Percentiles rank a stretch among this genome's conserved stretches.
Evolutionary conservation across 257 asterid genomes (phyloP).

Genomic region (Ilex aquifolium): DNA sequence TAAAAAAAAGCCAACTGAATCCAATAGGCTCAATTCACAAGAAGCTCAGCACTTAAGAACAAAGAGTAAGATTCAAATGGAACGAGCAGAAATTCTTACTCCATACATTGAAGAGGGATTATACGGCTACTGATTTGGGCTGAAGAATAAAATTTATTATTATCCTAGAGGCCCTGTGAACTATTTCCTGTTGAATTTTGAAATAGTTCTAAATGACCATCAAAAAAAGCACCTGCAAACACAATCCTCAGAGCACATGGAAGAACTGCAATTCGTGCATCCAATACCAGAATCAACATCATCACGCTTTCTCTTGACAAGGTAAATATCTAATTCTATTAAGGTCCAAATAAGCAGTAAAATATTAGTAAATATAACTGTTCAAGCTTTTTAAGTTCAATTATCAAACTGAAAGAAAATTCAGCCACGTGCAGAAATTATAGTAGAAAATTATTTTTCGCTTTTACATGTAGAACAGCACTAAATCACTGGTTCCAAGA

Average conservation of each 20-base stretch:
- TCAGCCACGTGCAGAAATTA: too few relatives aligned
- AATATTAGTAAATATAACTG: constrained; percentile 5
- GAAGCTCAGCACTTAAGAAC: background rate
- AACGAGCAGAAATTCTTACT: constrained; percentile 6
- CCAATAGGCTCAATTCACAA: constrained; percentile 1
- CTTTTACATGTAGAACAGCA: background rate
- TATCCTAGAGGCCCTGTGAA: too few relatives aligned
- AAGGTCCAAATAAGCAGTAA: constrained; percentile 26
- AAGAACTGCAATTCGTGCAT: constrained; percentile 67
- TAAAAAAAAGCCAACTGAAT: background rate
- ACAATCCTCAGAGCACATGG: constrained; percentile 63
- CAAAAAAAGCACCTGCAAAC: constrained; percentile 63
- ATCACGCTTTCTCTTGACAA: constrained; percentile 70
- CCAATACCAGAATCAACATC: constrained; percentile 55
- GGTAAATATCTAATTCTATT: constrained; percentile 66
- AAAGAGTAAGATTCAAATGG: background rate
- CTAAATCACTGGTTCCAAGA: background rate
- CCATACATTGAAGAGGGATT: too few relatives aligned
- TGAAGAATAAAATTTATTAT: too few relatives aligned
- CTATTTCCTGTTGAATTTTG: too few relatives aligned
- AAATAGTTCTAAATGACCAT: too few relatives aligned
- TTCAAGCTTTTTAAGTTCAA: background rate
- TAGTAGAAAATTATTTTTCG: background rate
- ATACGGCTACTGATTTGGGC: too few relatives aligned
- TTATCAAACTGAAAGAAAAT: background rate